Conservation (phyloP, 306 rosid species). For the Lithocarpus polystachyus region DNA sequence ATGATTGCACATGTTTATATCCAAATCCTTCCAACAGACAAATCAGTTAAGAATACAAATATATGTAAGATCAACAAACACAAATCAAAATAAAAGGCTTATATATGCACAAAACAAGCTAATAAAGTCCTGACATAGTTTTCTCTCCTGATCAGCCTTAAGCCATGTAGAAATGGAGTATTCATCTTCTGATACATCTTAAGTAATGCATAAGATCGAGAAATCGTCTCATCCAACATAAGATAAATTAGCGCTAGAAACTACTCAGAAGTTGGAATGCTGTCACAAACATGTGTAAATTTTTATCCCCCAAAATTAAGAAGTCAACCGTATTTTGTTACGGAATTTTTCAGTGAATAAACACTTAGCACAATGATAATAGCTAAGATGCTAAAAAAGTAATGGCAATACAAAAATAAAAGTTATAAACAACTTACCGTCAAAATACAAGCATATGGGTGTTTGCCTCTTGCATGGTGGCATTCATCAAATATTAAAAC, state of each 20-base stretch:
- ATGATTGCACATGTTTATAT: not conserved
- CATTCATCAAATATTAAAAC: constrained; percentile 85
- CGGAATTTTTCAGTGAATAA: not conserved
- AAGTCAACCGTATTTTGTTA: constrained; percentile 2
- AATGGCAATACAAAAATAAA: not conserved
- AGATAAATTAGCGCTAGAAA: not conserved
- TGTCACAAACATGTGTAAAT: not conserved
- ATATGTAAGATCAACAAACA: not conserved
- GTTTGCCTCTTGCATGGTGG: constrained; percentile 71
- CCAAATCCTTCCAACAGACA: not conserved
- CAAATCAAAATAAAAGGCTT: not conserved
- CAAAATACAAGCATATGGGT: constrained; percentile 78
- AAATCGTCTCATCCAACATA: not conserved
- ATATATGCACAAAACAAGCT: not conserved
- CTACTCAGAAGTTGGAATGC: not conserved
- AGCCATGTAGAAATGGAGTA: not conserved
- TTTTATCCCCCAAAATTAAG: not conserved
- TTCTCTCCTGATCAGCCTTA: not conserved
- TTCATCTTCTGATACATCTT: not conserved
- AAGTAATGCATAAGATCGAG: not conserved
- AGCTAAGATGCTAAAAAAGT: not conserved
- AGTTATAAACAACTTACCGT: constrained; percentile 45
- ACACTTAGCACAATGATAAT: not conserved
- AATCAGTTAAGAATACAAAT: not conserved
- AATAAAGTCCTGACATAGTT: not conserved